Evolutionary conservation across 2,329 filamentous ascomycete species (phyloP).

Genomic region (Sporothrix brasiliensis): DNA sequence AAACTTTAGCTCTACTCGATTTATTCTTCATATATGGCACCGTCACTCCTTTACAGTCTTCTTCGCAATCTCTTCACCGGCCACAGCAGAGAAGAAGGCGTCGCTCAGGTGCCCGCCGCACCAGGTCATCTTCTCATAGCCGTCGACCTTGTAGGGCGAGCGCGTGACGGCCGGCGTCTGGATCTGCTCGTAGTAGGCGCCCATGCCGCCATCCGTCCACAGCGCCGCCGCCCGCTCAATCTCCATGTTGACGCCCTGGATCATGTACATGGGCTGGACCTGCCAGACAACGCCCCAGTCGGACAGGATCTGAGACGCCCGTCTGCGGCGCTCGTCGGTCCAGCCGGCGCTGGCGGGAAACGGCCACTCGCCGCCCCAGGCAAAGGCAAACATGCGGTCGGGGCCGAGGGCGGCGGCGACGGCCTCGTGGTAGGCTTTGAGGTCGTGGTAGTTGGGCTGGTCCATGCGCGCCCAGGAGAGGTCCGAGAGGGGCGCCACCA

Average conservation of each 20-base stretch:
- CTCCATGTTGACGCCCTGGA: conserved; percentile 44
- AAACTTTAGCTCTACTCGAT: too few relatives aligned
- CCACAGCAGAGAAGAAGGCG: conserved; percentile 24
- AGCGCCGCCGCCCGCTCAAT: conserved; percentile 43
- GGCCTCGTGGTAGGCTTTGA: conserved; percentile 39
- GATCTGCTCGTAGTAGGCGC: conserved; percentile 42
- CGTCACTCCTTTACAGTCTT: background rate
- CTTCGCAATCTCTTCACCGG: conserved; percentile 29
- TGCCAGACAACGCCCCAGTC: conserved; percentile 48
- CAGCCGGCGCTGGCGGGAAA: conserved; percentile 36
- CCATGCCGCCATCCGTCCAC: conserved; percentile 45
- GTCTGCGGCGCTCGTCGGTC: conserved; percentile 14
- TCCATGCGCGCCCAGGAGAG: conserved; percentile 35
- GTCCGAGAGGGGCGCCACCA: conserved; percentile 31
- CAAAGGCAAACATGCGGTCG: conserved; percentile 46
- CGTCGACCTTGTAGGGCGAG: conserved; percentile 27
- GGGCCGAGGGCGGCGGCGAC: conserved; percentile 34
- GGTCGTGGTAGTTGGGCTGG: conserved; percentile 42
- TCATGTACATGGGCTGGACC: conserved; percentile 47
- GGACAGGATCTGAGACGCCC: conserved; percentile 40
- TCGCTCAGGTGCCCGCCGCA: conserved; percentile 23
- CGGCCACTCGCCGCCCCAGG: conserved; percentile 45
- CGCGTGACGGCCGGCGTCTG: conserved; percentile 35
- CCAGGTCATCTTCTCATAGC: conserved; percentile 29
- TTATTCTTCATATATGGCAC: too few relatives aligned